Evolutionary conservation across 495 filamentous ascomycete species (phyloP), one percentile per base, ranked within the genome.

Genomic region (Xylaria venustula): DNA sequence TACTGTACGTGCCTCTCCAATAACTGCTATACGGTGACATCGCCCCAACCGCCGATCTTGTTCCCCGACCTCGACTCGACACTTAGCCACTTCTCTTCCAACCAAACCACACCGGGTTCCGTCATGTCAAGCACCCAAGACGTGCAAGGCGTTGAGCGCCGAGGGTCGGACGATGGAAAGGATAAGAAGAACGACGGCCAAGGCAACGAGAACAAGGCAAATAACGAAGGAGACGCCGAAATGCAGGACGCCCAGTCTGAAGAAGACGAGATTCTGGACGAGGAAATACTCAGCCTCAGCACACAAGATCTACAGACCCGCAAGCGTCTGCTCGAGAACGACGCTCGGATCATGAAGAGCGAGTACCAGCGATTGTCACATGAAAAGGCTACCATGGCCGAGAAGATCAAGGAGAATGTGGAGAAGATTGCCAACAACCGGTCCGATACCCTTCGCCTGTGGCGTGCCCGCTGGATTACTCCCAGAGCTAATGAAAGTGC

Each of bases 341-440:
- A 98, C 74, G 86, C 93, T 69, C 86, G 94, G 58, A 97, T 98
- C 75, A 98, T 98, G 94, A 93, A 88, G 83, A 96, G 91, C 84
- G 94, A 98, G 76, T 91, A 84, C 70, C 91, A 96, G 75, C 88
- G 94, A 67, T 82, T 98, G 80, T 88, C 88, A 66, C 94, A 98
- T 69, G 94, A 98, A 78, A 96, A 96, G 79, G 84, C 87, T 54
- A 85, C 88, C 60, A 98, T 98, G 94, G 83, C 86, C 58, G 95
- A 98, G 72, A 97, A 96, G 82, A 97, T 98, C 72, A 98, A 97
- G 83, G 94, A 98, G 71, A 98, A 98, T 68, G 76, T 89, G 67
- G 94, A 98, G 64, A 98, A 98, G 85, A 98, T 98, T 61, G 93
- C 96, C 60, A 98, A 98, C 74, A 98, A 98, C 76, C 87, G 92